These are phyloP conservation scores for Ceratonia siliqua DNA, from an alignment of 306 rosid genomes.

Conservation along the genomic window DNA sequence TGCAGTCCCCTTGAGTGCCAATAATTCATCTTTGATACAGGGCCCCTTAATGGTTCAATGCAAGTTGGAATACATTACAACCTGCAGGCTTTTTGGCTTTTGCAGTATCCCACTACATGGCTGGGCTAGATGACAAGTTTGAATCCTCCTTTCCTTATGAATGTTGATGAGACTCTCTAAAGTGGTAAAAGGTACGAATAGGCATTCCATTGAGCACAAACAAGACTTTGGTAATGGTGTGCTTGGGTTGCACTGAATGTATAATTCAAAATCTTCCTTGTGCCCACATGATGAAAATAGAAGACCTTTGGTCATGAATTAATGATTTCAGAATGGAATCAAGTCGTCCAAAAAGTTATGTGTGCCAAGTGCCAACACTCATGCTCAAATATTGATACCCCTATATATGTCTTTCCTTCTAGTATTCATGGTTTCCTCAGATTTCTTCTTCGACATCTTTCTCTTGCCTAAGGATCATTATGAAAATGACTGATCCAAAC, in stretches of 20 bases:
- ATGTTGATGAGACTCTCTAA: conserved; percentile 24
- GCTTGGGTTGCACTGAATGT: conserved; percentile 26
- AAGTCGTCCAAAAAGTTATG: not conserved
- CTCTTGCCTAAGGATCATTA: conserved; percentile 17
- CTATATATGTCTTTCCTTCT: not conserved
- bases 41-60: conserved; percentile 30
- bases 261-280: conserved; percentile 17
- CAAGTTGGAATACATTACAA: conserved; percentile 39
- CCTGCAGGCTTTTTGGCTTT: conserved; percentile 29
- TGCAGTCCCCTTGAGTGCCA: conserved; percentile 32
- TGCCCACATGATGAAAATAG: conserved; percentile 5
- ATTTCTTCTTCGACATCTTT: conserved; percentile 9
- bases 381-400: conserved; percentile 9
- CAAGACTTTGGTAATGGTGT: conserved; percentile 26
- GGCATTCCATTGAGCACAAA: conserved; percentile 40
- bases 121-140: conserved; percentile 41
- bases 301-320: conserved; percentile 27
- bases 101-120: conserved; percentile 26
- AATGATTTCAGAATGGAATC: conserved; percentile 25
- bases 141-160: conserved; percentile 24
- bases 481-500: conserved; percentile 1
- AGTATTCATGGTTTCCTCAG: not conserved
- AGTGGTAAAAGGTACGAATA: conserved; percentile 26
- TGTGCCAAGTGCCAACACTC: not conserved
- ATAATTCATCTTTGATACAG: conserved; percentile 44